Conservation (phyloP, 1,139 yeast species). For the Eremothecium cymbalariae region DNA sequence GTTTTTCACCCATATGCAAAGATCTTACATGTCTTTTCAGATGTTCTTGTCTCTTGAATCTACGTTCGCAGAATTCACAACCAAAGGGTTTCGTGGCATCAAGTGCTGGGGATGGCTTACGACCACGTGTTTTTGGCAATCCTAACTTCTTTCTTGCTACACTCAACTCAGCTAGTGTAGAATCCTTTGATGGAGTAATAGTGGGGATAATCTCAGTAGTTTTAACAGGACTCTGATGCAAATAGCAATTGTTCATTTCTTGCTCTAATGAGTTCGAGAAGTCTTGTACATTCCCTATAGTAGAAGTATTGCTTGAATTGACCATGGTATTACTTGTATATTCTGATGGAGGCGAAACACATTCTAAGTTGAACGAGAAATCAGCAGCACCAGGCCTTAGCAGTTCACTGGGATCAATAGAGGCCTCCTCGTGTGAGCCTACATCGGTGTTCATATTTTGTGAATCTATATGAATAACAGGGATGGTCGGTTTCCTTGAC, state of each 20-base stretch:
- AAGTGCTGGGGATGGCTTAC: slow-evolving; percentile 34
- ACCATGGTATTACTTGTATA: background rate
- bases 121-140: slow-evolving; percentile 33
- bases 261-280: background rate
- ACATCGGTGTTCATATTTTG: background rate
- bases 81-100: slow-evolving; percentile 35
- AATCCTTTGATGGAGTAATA: background rate
- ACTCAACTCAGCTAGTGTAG: background rate
- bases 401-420: slow-evolving; percentile 8
- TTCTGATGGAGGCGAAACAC: background rate
- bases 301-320: background rate
- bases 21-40: slow-evolving; percentile 69
- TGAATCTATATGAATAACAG: slow-evolving; percentile 3
- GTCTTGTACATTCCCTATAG: background rate
- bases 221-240: background rate
- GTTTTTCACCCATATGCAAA: slow-evolving; percentile 66
- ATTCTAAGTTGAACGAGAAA: background rate
- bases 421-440: slow-evolving; percentile 1
- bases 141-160: slow-evolving; percentile 14
- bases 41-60: slow-evolving; percentile 74
- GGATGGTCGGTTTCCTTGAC: slow-evolving; percentile 18
- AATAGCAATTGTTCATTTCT: background rate
- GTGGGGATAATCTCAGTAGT: background rate
- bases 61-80: slow-evolving; percentile 43
- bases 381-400: background rate